A percentile compares a stretch with the other conserved stretches of the same genome.
Evolutionary conservation across 2,329 filamentous ascomycete genomes (phyloP).

Genomic region (Aspergillus sp.): DNA sequence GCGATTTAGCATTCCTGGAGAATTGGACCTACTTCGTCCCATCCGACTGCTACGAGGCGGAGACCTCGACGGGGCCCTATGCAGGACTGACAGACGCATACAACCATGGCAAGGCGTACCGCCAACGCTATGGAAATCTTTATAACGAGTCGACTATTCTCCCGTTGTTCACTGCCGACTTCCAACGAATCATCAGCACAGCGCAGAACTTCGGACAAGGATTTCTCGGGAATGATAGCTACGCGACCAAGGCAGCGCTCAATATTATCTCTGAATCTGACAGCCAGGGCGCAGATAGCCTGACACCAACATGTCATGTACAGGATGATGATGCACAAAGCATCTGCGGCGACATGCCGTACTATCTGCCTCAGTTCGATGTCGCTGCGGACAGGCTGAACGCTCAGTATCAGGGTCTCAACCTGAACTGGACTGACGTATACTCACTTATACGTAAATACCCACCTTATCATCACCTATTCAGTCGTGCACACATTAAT

Average conservation of each 20-base stretch:
- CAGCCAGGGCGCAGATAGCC: conserved; percentile 24
- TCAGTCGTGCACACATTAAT: neutral
- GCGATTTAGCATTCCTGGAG: conserved; percentile 23
- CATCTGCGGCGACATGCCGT: conserved; percentile 15
- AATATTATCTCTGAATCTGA: conserved; percentile 26
- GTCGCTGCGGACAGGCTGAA: conserved; percentile 25
- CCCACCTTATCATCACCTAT: neutral
- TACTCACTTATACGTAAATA: conserved; percentile 24
- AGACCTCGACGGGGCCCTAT: conserved; percentile 23
- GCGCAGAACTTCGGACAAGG: conserved; percentile 27
- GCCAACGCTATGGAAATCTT: conserved; percentile 23
- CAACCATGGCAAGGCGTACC: conserved; percentile 21
- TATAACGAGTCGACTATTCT: conserved; percentile 16
- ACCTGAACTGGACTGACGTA: conserved; percentile 21
- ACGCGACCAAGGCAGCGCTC: conserved; percentile 23
- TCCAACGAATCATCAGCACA: conserved; percentile 24
- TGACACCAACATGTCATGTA: conserved; percentile 21
- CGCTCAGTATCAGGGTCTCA: conserved; percentile 22
- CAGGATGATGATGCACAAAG: conserved; percentile 9
- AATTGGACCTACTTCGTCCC: conserved; percentile 27
- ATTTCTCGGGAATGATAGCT: conserved; percentile 25
- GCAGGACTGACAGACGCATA: conserved; percentile 20
- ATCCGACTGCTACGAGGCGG: conserved; percentile 20
- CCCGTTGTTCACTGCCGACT: conserved; percentile 23
- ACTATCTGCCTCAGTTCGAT: conserved; percentile 17